phyloP scores from a whole-genome alignment of 257 asterid genomes.

The Craterostigma plantagineum region DNA sequence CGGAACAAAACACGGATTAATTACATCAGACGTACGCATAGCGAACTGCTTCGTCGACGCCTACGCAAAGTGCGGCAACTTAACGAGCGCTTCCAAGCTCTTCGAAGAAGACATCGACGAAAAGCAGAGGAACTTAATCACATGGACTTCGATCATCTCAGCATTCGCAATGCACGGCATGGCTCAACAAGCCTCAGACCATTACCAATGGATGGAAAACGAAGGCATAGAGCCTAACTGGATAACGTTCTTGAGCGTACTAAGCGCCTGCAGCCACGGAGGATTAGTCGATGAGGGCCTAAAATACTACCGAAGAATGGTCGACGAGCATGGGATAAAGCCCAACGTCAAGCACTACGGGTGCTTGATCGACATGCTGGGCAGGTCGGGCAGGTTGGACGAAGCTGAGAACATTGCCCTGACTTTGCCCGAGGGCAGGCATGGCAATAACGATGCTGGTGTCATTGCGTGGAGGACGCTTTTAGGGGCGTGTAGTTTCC shows the following conservation, averaged over 20 bases:
- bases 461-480: slow-evolving; percentile 66
- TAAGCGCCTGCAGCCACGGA: slow-evolving; percentile 58
- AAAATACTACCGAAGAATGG: slow-evolving; percentile 33
- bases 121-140: slow-evolving; percentile 31
- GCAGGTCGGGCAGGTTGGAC: slow-evolving; percentile 66
- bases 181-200: slow-evolving; percentile 44
- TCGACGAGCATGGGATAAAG: slow-evolving; percentile 21
- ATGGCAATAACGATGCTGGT: slow-evolving; percentile 17
- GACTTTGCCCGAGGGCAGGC: slow-evolving; percentile 22
- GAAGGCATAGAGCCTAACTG: slow-evolving; percentile 29
- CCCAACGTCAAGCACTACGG: slow-evolving; percentile 56
- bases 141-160: slow-evolving; percentile 71
- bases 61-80: slow-evolving; percentile 48
- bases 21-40: slow-evolving; percentile 33
- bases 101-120: slow-evolving; percentile 26
- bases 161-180: slow-evolving; percentile 58
- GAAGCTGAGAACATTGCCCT: slow-evolving; percentile 61
- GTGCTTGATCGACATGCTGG: slow-evolving; percentile 49
- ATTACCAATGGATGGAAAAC: slow-evolving; percentile 28
- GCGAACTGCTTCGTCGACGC: slow-evolving; percentile 53
- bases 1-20: slow-evolving; percentile 35
- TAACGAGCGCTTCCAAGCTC: slow-evolving; percentile 22
- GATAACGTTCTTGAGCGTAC: slow-evolving; percentile 40
- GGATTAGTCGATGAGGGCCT: slow-evolving; percentile 62
- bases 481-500: slow-evolving; percentile 59